phyloP scores from a whole-genome alignment of 441 rosid species.

The Biscutella laevigata region DNA sequence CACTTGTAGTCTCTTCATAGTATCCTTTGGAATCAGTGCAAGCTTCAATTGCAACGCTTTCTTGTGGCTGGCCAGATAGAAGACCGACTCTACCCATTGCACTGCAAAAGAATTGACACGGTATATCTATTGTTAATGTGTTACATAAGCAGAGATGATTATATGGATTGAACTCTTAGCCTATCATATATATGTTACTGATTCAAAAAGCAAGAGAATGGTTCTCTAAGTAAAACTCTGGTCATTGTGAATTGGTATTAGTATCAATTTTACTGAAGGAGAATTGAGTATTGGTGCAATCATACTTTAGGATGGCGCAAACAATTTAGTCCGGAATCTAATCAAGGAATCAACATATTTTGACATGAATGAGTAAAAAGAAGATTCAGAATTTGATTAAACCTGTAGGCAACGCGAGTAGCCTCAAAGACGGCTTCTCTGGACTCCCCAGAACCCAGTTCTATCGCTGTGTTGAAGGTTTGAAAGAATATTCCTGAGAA shows the following conservation, averaged over 20 bases:
- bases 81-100: constrained; percentile 61
- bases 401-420: constrained; percentile 95
- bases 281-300: not conserved
- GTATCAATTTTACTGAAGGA: not conserved
- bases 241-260: not conserved
- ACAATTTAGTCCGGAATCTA: not conserved
- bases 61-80: constrained; percentile 82
- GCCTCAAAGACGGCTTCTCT: constrained; percentile 72
- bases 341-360: not conserved
- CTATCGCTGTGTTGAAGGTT: constrained; percentile 82
- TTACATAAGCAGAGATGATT: not conserved
- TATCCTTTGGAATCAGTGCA: constrained; percentile 83
- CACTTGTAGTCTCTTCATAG: constrained; percentile 83
- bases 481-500: constrained; percentile 84
- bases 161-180: not conserved
- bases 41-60: constrained; percentile 83
- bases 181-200: not conserved
- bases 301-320: not conserved
- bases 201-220: not conserved
- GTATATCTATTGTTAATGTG: not conserved
- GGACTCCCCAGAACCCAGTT: constrained; percentile 84
- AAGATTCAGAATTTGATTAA: constrained; percentile 5
- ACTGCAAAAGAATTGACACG: constrained; percentile 38
- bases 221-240: not conserved
- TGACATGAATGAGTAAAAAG: constrained; percentile 4